Percentiles rank a stretch among this genome's conserved stretches.
phyloP scores from a whole-genome alignment of 371 early-diverging fungal genomes.

The Mortierella sp. region DNA sequence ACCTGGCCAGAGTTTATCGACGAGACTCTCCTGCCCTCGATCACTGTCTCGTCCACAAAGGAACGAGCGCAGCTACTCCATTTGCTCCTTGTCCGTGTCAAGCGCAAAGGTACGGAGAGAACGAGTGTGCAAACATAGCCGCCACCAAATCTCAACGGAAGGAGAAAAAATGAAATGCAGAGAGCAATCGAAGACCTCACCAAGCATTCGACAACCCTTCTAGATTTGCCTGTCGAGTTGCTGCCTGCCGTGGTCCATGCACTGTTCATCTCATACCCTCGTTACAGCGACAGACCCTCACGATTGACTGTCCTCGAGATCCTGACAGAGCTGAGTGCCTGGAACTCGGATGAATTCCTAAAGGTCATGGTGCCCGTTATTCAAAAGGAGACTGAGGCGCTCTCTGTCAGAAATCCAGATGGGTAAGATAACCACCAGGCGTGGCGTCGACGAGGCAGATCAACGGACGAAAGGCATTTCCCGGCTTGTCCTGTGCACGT shows the following conservation, averaged over 20 bases:
- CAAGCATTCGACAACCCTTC: not conserved
- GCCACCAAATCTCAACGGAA: conserved; percentile 1
- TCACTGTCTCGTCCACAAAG: conserved; percentile 62
- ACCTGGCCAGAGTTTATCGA: conserved; percentile 70
- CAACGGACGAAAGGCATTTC: not conserved
- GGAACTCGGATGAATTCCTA: conserved; percentile 69
- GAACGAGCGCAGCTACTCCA: conserved; percentile 68
- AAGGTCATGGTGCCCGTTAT: conserved; percentile 64
- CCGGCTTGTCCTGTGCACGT: not conserved
- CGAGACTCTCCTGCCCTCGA: conserved; percentile 58
- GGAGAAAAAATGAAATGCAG: not conserved
- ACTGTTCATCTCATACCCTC: conserved; percentile 67
- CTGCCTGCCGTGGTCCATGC: conserved; percentile 65
- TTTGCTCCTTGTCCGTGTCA: conserved; percentile 64
- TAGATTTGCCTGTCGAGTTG: conserved; percentile 68
- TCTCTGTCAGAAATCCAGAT: conserved; percentile 60
- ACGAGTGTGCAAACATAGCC: conserved; percentile 1
- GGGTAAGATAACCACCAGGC: conserved; percentile 50
- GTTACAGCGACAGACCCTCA: conserved; percentile 72
- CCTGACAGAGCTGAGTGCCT: conserved; percentile 66
- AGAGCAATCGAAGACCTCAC: not conserved
- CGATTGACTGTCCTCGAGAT: conserved; percentile 68
- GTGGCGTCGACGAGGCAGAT: not conserved
- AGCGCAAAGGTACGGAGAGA: conserved; percentile 61
- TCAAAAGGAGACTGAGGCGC: conserved; percentile 63